Base-by-base conservation (phyloP, 1,284 basidiomycete genomes). In the Sanghuangporus weigelae region DNA sequence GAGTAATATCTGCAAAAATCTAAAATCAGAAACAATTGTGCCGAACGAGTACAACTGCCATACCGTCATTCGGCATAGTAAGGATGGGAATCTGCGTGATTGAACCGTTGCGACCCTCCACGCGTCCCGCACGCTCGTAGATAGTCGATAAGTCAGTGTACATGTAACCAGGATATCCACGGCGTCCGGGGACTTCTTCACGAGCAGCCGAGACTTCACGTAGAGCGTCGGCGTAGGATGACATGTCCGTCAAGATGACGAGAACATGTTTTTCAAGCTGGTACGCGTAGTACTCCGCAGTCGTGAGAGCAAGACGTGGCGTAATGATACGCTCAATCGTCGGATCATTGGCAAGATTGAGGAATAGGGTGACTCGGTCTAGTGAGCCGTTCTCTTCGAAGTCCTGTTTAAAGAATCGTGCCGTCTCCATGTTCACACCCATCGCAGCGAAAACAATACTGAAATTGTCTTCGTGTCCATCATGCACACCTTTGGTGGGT, bases 401-500 rank as follows among this genome's bases (percentile, higher is more conserved):
- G 81, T 99, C 97, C 75, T 98, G 94, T 79, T 97, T 96, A 90
- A 99, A 99, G 85, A 98, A 99, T 61, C 97, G 89, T 38, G 97
- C 97, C 7, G 97, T 99, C 78, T 99, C 97, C 95, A 98, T 97
- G 82, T 99, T 99, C 71, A 97, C 97, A 87, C 97, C 97, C 97
- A 99, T 99, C 50, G 97, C 97, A 60, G 95, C 97, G 75, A 99
- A 99, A 60, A 99, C 97, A 72, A 99, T 96, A 60, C 94, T 96
- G 84, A 99, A 99, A 79, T 99, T 99, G 81, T 99, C 97, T 82
- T 98, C 96, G 79, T 99, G 97, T 57, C 95, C 97, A 75, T 99
- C 97, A 74, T 96, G 95, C 26, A 98, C 95, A 71, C 93, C 95
- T 79, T 99, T 98, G 63, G 91, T 93, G 10, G 96, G 95, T 51